Percentiles rank a stretch among this genome's conserved stretches.
Evolutionary conservation across 805 yeast species (phyloP).

Genomic region (Metschnikowia similis): DNA sequence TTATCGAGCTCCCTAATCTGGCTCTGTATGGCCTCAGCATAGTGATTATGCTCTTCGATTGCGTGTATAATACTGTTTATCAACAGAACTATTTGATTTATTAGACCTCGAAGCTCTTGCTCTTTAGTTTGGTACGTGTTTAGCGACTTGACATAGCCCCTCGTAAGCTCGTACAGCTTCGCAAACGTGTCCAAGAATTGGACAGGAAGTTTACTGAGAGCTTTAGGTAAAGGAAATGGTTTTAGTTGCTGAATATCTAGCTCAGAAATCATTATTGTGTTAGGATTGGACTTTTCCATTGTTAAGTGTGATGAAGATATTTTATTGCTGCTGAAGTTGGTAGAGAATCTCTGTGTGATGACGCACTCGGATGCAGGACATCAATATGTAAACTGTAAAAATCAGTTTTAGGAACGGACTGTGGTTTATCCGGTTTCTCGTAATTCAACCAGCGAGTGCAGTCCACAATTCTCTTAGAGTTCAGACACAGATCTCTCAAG

Average conservation of each 20-base stretch:
- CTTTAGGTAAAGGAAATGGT: constrained; percentile 27
- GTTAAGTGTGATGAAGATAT: neutral
- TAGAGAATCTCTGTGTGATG: too few relatives aligned
- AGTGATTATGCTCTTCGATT: constrained; percentile 16
- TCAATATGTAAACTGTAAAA: too few relatives aligned
- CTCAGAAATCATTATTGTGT: neutral
- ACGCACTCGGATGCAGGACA: too few relatives aligned
- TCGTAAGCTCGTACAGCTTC: constrained; percentile 25
- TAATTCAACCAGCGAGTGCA: too few relatives aligned
- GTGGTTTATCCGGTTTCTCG: too few relatives aligned
- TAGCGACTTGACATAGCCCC: constrained; percentile 22
- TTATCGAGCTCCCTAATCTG: constrained; percentile 22
- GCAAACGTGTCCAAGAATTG: constrained; percentile 23
- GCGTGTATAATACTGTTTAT: constrained; percentile 21
- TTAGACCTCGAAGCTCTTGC: constrained; percentile 16
- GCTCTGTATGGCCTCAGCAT: constrained; percentile 19
- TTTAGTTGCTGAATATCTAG: constrained; percentile 5
- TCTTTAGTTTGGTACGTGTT: constrained; percentile 21
- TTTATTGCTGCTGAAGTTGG: too few relatives aligned
- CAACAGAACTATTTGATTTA: constrained; percentile 14
- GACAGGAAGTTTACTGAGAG: constrained; percentile 28
- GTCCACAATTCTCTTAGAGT: too few relatives aligned
- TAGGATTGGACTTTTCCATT: neutral
- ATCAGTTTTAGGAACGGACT: too few relatives aligned
- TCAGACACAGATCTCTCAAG: too few relatives aligned